These are phyloP conservation scores for Aspergillus aculeatus DNA, from an alignment of 2,329 filamentous ascomycete genomes.

Conservation along the genomic window DNA sequence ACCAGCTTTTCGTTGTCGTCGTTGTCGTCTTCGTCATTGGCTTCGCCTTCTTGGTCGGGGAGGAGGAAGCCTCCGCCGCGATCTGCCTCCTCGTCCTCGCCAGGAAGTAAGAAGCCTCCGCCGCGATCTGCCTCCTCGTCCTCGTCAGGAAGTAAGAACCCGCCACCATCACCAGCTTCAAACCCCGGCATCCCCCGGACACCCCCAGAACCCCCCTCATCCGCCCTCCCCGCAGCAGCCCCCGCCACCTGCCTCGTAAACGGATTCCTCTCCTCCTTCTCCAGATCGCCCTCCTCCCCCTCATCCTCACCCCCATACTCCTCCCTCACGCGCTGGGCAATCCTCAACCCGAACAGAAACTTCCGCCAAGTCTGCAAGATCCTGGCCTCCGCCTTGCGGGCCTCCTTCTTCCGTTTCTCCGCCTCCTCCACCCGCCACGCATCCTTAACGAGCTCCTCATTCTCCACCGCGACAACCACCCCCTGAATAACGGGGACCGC, in stretches of 20 bases:
- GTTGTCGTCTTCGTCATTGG: slow-evolving; percentile 9
- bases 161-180: too few species aligned
- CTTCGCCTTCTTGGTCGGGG: slow-evolving; percentile 17
- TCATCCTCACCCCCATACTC: slow-evolving; percentile 65
- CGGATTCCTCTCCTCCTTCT: slow-evolving; percentile 37
- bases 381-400: slow-evolving; percentile 74
- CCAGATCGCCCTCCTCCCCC: slow-evolving; percentile 24
- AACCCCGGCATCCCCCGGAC: too few species aligned
- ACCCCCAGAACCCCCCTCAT: too few species aligned
- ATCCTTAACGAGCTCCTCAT: slow-evolving; percentile 71
- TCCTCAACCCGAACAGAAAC: slow-evolving; percentile 80
- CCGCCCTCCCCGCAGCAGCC: too few species aligned
- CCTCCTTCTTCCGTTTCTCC: slow-evolving; percentile 73
- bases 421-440: slow-evolving; percentile 76
- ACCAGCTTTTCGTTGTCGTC: slow-evolving; percentile 8
- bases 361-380: slow-evolving; percentile 79
- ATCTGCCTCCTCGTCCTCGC: slow-evolving; percentile 20
- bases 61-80: slow-evolving; percentile 26
- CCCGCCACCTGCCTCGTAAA: slow-evolving; percentile 26
- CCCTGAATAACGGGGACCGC: slow-evolving; percentile 90
- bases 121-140: slow-evolving; percentile 18
- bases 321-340: slow-evolving; percentile 70
- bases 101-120: slow-evolving; percentile 34
- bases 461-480: slow-evolving; percentile 80
- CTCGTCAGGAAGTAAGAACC: slow-evolving; percentile 21